These are phyloP conservation scores for Syzygium grande DNA, from an alignment of 345 rosid genomes.

Conservation along the genomic window DNA sequence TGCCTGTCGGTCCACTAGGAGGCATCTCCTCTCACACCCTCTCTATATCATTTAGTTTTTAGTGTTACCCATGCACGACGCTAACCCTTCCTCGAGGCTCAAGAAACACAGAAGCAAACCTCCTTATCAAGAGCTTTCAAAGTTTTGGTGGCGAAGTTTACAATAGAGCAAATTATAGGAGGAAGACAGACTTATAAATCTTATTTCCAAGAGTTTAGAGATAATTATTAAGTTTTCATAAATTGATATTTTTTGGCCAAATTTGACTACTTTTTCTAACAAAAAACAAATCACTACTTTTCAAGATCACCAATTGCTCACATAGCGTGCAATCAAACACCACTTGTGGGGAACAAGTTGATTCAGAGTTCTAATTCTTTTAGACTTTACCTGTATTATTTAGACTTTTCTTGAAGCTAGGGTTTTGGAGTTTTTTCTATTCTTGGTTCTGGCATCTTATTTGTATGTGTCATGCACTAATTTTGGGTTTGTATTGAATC, in stretches of 20 bases:
- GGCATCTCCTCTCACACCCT: neutral
- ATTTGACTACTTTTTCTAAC: neutral
- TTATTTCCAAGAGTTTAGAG: neutral
- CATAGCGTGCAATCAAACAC: neutral
- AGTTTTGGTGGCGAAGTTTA: neutral
- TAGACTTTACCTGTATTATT: neutral
- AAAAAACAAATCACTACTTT: too few species aligned
- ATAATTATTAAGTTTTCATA: too few species aligned
- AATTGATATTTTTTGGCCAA: too few species aligned
- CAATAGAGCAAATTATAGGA: neutral
- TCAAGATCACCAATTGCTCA: neutral
- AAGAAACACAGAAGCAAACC: neutral
- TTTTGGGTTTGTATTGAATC: too few species aligned
- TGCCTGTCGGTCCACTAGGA: neutral
- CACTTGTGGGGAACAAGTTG: neutral
- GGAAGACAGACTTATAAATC: neutral
- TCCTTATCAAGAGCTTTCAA: neutral
- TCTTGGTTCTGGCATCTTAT: neutral
- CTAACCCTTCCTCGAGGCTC: neutral
- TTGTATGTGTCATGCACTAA: too few species aligned
- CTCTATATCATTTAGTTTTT: too few species aligned
- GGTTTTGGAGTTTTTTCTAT: neutral
- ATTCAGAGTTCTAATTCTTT: neutral
- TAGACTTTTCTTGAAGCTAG: neutral
- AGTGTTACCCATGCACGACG: too few species aligned